Evolutionary conservation across 148 eudicot genomes (phyloP), one percentile per base, ranked within the genome.

Genomic region (Camellia sinensis): DNA sequence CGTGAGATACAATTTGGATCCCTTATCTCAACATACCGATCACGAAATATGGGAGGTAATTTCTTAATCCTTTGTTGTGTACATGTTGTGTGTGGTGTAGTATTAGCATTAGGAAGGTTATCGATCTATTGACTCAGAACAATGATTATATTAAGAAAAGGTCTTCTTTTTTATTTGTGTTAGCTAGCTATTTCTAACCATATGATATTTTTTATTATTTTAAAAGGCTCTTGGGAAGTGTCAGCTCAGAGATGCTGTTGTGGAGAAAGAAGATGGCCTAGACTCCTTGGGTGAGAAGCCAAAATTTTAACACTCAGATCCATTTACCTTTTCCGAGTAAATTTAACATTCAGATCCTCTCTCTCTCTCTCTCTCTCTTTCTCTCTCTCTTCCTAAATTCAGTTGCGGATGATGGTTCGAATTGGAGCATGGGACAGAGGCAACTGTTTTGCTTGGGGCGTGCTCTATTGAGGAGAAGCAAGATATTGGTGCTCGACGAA

Each of bases 391-490:
- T 29, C 29, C 29, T 29, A 29, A 59, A 65, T 78, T 72, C 86
- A 95, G 98, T 95, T 84, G 81, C 84, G 73, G 98, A 95, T 76
- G 98, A 95, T 73, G 98, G 98, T 84, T 87, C 92, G 13, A 95
- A 95, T 67, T 93, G 98, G 98, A 95, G 98, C 90, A 90, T 95
- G 98, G 98, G 98, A 68, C 98, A 95, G 79, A 79, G 96, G 13
- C 98, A 95, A 68, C 68, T 95, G 79, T 95, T 95, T 52, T 95
- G 97, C 77, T 83, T 93, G 81, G 98, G 98, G 0, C 94, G 98
- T 11, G 97, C 97, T 64, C 81, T 95, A 67, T 67, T 93, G 79
- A 91, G 98, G 74, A 84, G 92, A 80, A 91, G 98, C 92, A 91
- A 90, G 85, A 84, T 95, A 43, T 67, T 95, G 79, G 98, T 93